Evolutionary conservation across 2,329 filamentous ascomycete genomes (phyloP).

Genomic region (Microsporum ferrugineum): DNA sequence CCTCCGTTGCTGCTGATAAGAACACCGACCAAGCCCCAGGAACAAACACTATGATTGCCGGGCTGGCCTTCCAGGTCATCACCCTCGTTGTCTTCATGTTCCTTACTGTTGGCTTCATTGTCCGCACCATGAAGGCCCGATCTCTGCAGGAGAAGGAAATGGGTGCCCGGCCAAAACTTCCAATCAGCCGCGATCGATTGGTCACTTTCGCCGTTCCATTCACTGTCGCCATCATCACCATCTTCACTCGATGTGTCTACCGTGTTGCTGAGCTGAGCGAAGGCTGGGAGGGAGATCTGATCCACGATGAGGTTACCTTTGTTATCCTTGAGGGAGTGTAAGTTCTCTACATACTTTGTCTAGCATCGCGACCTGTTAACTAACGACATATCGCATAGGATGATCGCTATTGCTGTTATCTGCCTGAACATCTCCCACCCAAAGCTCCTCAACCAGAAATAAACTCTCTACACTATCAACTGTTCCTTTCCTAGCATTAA

Average conservation of each 20-base stretch:
- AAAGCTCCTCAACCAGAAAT: constrained; percentile 5
- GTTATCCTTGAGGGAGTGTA: constrained; percentile 42
- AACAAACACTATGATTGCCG: constrained; percentile 55
- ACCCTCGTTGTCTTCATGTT: constrained; percentile 46
- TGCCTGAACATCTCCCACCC: constrained; percentile 11
- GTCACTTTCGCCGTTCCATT: constrained; percentile 32
- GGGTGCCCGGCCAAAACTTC: constrained; percentile 5
- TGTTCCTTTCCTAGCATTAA: background rate
- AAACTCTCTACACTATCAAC: background rate
- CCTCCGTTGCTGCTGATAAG: constrained; percentile 15
- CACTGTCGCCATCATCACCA: constrained; percentile 31
- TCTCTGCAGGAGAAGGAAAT: constrained; percentile 8
- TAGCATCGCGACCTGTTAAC: background rate
- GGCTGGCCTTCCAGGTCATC: constrained; percentile 50
- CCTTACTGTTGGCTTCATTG: constrained; percentile 41
- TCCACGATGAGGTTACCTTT: constrained; percentile 41
- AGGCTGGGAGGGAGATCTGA: constrained; percentile 38
- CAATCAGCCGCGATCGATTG: constrained; percentile 20
- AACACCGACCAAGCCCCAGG: constrained; percentile 32
- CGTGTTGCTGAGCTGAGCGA: constrained; percentile 41
- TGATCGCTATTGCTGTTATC: constrained; percentile 11
- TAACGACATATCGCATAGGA: constrained; percentile 4
- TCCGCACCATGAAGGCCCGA: constrained; percentile 9
- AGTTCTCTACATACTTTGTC: background rate
- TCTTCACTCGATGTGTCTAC: constrained; percentile 40